Evolutionary conservation across 352 stramenopile species (phyloP).

Genomic region (Phytophthora europaea): DNA sequence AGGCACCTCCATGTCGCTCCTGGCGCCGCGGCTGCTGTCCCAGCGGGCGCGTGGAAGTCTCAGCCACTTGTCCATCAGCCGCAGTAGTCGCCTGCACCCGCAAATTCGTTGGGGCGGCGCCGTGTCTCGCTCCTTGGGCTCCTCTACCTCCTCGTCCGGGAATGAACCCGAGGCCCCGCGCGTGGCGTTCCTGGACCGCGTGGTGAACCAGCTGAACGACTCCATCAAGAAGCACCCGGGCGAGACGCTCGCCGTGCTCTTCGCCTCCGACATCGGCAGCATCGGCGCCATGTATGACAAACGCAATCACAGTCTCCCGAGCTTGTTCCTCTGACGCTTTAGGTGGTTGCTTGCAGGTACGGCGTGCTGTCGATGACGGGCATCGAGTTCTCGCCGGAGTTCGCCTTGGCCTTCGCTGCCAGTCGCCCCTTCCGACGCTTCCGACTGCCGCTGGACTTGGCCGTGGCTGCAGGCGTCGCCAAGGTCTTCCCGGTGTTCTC

Average conservation of each 20-base stretch:
- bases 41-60: constrained; percentile 7
- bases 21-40: constrained; percentile 14
- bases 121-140: constrained; percentile 7
- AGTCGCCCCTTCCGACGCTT: constrained; percentile 87
- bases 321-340: no score
- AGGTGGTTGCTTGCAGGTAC: not conserved
- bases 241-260: constrained; percentile 81
- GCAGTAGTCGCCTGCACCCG: constrained; percentile 3
- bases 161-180: constrained; percentile 7
- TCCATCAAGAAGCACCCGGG: constrained; percentile 78
- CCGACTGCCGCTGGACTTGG: constrained; percentile 82
- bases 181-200: constrained; percentile 60
- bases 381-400: constrained; percentile 86
- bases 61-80: not conserved
- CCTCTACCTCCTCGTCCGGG: constrained; percentile 5
- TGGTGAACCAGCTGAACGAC: constrained; percentile 82
- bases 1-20: not conserved
- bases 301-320: not conserved
- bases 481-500: constrained; percentile 82
- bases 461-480: constrained; percentile 67
- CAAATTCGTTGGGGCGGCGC: constrained; percentile 6
- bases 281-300: constrained; percentile 79
- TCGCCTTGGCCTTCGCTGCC: constrained; percentile 85
- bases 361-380: constrained; percentile 69
- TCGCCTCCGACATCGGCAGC: constrained; percentile 83